Conservation (phyloP, 179 eudicot genomes). For the Monotropa hypopitys region DNA sequence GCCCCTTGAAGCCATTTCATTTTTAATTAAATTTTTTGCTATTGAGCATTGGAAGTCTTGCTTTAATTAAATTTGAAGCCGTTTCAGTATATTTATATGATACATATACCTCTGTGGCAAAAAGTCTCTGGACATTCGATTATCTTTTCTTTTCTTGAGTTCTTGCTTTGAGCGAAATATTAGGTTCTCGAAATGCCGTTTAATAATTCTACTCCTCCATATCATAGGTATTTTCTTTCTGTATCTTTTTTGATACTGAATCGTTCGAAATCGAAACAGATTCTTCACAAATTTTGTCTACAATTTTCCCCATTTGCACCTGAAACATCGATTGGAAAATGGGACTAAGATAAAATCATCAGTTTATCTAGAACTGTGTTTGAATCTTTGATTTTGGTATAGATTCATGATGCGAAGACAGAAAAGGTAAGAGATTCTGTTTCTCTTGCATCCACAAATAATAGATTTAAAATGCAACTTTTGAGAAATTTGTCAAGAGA, state of each 20-base stretch:
- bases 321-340: background rate
- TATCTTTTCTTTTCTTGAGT: conserved; percentile 5
- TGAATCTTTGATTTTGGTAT: background rate
- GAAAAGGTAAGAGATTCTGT: background rate
- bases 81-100: background rate
- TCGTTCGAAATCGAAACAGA: too few relatives aligned
- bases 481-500: background rate
- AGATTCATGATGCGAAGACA: background rate
- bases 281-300: background rate
- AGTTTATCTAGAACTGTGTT: background rate
- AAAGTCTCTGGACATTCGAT: background rate
- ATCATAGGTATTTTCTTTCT: conserved; percentile 13
- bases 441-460: background rate
- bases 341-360: background rate
- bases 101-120: background rate
- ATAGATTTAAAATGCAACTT: background rate
- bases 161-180: conserved; percentile 2
- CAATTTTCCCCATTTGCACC: conserved; percentile 2
- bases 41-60: background rate
- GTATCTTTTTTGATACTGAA: too few relatives aligned
- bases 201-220: conserved; percentile 6
- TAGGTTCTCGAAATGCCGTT: conserved; percentile 7
- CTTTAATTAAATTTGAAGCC: background rate
- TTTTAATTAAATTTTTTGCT: too few relatives aligned
- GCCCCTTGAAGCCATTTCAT: conserved; percentile 1